These are phyloP conservation scores for Yamadazyma philogaea DNA, from an alignment of 805 yeast species.

Conservation along the genomic window DNA sequence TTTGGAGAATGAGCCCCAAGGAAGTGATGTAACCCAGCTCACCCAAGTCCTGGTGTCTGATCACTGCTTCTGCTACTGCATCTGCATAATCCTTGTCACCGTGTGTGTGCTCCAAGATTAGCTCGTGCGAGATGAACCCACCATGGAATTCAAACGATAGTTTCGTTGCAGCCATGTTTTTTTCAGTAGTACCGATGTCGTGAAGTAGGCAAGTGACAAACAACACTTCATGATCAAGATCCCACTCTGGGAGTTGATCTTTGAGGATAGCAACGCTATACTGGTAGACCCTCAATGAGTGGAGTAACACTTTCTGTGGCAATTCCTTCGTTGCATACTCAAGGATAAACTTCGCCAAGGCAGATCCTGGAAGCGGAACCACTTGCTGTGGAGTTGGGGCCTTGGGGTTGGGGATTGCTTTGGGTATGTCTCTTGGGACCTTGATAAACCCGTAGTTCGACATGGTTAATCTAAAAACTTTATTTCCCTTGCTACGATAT, in stretches of 20 bases:
- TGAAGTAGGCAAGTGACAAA: constrained; percentile 31
- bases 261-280: constrained; percentile 28
- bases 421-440: constrained; percentile 24
- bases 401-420: constrained; percentile 23
- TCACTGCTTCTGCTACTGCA: constrained; percentile 33
- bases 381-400: constrained; percentile 23
- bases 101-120: constrained; percentile 20
- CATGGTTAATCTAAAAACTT: constrained; percentile 13
- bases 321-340: constrained; percentile 22
- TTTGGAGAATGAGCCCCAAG: constrained; percentile 30
- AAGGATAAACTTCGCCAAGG: constrained; percentile 18
- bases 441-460: constrained; percentile 30
- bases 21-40: constrained; percentile 30
- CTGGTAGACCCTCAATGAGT: constrained; percentile 29
- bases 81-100: constrained; percentile 28
- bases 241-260: constrained; percentile 33
- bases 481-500: not conserved
- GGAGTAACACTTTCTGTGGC: constrained; percentile 25
- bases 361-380: constrained; percentile 19
- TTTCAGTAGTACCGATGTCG: constrained; percentile 33
- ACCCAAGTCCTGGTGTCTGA: constrained; percentile 35
- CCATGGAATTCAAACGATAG: constrained; percentile 35
- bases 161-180: constrained; percentile 31
- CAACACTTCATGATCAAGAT: constrained; percentile 25
- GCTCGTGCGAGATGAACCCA: constrained; percentile 26